Conservation (phyloP, 306 rosid species). For the Trifolium pratense region DNA sequence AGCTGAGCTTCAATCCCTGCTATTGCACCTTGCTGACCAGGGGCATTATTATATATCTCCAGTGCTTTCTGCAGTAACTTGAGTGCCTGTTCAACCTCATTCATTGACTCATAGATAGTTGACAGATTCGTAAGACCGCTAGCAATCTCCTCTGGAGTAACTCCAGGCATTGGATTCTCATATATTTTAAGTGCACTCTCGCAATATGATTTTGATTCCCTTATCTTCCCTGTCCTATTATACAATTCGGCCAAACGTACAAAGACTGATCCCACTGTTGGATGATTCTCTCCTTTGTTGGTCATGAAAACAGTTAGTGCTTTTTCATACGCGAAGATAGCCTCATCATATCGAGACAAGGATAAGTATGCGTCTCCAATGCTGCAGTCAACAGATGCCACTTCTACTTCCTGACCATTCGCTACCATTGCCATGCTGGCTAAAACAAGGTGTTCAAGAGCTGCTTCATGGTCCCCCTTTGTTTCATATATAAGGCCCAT, state of each 20-base stretch:
- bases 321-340: constrained; percentile 85
- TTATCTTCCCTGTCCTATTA: constrained; percentile 78
- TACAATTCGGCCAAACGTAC: constrained; percentile 87
- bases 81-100: constrained; percentile 84
- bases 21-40: constrained; percentile 85
- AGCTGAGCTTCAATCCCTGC: constrained; percentile 98
- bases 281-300: constrained; percentile 93
- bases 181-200: constrained; percentile 90
- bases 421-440: constrained; percentile 95
- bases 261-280: constrained; percentile 75
- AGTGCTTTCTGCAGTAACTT: constrained; percentile 75
- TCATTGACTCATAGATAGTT: constrained; percentile 83
- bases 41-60: constrained; percentile 71
- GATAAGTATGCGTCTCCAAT: constrained; percentile 93
- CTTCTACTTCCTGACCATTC: constrained; percentile 87
- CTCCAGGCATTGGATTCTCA: constrained; percentile 76
- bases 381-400: constrained; percentile 91
- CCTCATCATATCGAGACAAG: constrained; percentile 82
- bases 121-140: constrained; percentile 84
- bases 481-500: constrained; percentile 98
- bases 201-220: constrained; percentile 86
- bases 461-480: constrained; percentile 89
- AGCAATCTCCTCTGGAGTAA: constrained; percentile 87
- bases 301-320: constrained; percentile 81
- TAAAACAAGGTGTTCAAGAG: constrained; percentile 93